Evolutionary conservation across 139 green algal genomes (phyloP).

Genomic region (Chlamydomonas sphaeroides): DNA sequence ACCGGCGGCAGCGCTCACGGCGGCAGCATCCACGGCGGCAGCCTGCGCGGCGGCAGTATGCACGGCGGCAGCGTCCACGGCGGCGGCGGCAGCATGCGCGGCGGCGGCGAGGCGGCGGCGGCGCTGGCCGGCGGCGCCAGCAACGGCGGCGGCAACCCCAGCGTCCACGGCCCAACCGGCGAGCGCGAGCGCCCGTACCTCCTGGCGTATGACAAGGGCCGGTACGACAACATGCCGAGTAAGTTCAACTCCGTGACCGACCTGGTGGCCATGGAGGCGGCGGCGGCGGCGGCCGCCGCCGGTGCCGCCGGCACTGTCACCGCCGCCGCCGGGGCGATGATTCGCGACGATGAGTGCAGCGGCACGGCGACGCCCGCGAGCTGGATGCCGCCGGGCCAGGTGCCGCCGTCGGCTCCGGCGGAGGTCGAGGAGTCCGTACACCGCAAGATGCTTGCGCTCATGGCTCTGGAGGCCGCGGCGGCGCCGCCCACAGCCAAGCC

Average conservation of each 20-base stretch:
- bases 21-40: too few relatives aligned
- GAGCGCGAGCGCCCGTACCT: constrained; percentile 27
- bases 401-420: background rate
- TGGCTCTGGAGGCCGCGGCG: constrained; percentile 37
- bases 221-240: constrained; percentile 7
- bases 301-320: background rate
- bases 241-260: constrained; percentile 9
- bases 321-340: background rate
- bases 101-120: constrained; percentile 8
- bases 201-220: constrained; percentile 4
- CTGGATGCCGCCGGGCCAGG: background rate
- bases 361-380: background rate
- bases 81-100: constrained; percentile 18
- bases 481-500: background rate
- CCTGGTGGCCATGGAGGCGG: background rate
- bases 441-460: constrained; percentile 53
- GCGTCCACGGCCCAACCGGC: background rate
- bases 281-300: background rate
- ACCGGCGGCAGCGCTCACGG: too few relatives aligned
- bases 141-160: background rate
- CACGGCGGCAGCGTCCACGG: background rate
- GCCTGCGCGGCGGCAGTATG: too few relatives aligned
- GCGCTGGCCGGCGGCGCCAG: background rate
- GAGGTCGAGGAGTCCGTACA: constrained; percentile 29
- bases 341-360: too few relatives aligned